These are phyloP conservation scores for Trametes cinnabarina DNA, from an alignment of 768 basidiomycete species.

Conservation along the genomic window DNA sequence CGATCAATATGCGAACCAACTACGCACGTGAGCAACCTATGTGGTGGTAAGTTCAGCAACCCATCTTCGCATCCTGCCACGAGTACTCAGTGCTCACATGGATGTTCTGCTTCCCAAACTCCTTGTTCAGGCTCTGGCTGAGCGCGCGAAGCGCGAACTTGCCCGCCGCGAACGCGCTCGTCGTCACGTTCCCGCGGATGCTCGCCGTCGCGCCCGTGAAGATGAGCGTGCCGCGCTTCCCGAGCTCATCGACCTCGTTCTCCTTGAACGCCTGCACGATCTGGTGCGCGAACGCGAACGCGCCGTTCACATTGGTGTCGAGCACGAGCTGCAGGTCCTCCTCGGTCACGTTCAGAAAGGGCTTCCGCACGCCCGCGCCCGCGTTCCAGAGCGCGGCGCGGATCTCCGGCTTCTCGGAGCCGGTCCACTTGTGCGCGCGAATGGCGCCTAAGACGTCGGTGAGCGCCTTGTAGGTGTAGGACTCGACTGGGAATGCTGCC, in stretches of 20 bases:
- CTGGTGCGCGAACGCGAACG: conserved; percentile 40
- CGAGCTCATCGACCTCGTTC: conserved; percentile 31
- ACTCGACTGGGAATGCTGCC: conserved; percentile 35
- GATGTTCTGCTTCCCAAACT: conserved; percentile 45
- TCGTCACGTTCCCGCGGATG: conserved; percentile 37
- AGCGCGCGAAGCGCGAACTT: conserved; percentile 42
- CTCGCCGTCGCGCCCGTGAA: conserved; percentile 47
- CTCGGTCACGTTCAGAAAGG: conserved; percentile 40
- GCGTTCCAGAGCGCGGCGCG: conserved; percentile 43
- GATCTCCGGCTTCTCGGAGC: conserved; percentile 28
- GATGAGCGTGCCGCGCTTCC: conserved; percentile 41
- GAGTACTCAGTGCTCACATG: conserved; percentile 32
- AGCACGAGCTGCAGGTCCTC: conserved; percentile 31
- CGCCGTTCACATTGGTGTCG: conserved; percentile 35
- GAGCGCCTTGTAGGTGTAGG: conserved; percentile 34
- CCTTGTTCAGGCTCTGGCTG: conserved; percentile 43
- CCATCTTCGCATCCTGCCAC: too few species aligned
- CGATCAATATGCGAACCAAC: neutral
- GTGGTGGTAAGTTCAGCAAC: neutral
- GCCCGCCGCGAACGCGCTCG: conserved; percentile 40
- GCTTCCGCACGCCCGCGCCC: conserved; percentile 35
- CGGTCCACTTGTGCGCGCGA: conserved; percentile 30
- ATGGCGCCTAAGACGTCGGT: conserved; percentile 34
- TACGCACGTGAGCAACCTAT: conserved; percentile 65
- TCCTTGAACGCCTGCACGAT: conserved; percentile 34